A percentile compares a stretch with the other conserved stretches of the same genome.
Conservation (phyloP, 345 rosid species). For the Pistacia atlantica region DNA sequence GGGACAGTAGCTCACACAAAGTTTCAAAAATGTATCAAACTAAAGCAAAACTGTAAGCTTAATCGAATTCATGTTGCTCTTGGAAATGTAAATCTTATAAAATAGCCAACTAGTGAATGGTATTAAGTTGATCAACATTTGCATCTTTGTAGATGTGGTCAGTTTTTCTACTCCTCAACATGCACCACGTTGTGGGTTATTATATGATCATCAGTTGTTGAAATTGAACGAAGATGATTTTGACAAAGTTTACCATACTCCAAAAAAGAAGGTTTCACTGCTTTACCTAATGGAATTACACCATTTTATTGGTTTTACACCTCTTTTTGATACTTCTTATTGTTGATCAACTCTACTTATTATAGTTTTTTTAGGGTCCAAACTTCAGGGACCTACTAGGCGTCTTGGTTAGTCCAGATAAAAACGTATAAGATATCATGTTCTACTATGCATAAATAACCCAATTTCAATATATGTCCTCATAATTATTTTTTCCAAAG, state of each 20-base stretch:
- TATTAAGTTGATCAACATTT: not conserved
- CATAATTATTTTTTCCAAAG: too few relatives aligned
- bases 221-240: constrained; percentile 29
- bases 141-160: constrained; percentile 21
- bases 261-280: constrained; percentile 43
- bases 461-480: too few relatives aligned
- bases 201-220: constrained; percentile 36
- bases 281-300: not conserved
- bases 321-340: not conserved
- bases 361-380: constrained; percentile 35
- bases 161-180: constrained; percentile 6
- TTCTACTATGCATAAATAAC: too few relatives aligned
- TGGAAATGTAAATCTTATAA: not conserved
- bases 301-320: not conserved
- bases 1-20: constrained; percentile 23
- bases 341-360: not conserved
- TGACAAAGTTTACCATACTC: constrained; percentile 21
- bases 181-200: not conserved
- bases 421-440: constrained; percentile 17
- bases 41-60: constrained; percentile 27
- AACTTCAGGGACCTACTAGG: constrained; percentile 45
- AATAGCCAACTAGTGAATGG: not conserved
- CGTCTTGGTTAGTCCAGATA: constrained; percentile 31
- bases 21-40: constrained; percentile 34
- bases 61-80: not conserved